Percentiles rank a stretch among this genome's conserved stretches.
phyloP scores from a whole-genome alignment of 2,329 filamentous ascomycete species.

The Aspergillus sp. region DNA sequence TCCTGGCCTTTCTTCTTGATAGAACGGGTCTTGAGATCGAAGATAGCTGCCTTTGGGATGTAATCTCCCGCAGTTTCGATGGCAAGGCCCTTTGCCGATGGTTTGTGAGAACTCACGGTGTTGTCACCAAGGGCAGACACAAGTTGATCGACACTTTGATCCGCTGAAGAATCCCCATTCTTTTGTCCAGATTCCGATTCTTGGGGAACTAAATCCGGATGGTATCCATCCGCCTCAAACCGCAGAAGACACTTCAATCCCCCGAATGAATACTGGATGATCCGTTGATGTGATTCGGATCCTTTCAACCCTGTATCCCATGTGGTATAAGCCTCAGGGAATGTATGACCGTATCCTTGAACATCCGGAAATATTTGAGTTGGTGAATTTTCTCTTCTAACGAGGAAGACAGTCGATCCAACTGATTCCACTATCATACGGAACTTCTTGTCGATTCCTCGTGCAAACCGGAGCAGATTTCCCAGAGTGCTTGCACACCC shows the following conservation, averaged over 20 bases:
- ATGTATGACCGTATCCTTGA: slow-evolving; percentile 60
- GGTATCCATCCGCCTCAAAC: slow-evolving; percentile 57
- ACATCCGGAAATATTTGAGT: slow-evolving; percentile 53
- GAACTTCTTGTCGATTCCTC: slow-evolving; percentile 45
- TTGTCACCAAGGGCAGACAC: slow-evolving; percentile 1
- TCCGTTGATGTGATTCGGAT: slow-evolving; percentile 58
- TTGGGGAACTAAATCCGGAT: no score
- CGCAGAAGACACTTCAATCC: slow-evolving; percentile 50
- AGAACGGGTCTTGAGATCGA: slow-evolving; percentile 51
- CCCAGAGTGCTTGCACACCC: slow-evolving; percentile 59
- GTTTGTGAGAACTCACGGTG: neutral
- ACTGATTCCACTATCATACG: slow-evolving; percentile 56
- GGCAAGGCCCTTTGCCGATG: slow-evolving; percentile 4
- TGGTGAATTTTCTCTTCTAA: slow-evolving; percentile 58
- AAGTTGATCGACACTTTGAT: neutral
- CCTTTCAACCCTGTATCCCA: slow-evolving; percentile 53
- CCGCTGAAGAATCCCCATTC: no score
- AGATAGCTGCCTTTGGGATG: slow-evolving; percentile 42
- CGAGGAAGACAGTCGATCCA: slow-evolving; percentile 56
- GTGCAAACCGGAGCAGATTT: slow-evolving; percentile 55
- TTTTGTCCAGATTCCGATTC: no score
- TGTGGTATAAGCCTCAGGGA: slow-evolving; percentile 62
- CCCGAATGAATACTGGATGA: slow-evolving; percentile 56
- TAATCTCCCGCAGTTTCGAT: slow-evolving; percentile 16
- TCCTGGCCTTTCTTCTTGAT: slow-evolving; percentile 27